phyloP scores from a whole-genome alignment of 202 grass and related monocot genomes.

The Zizania palustris region DNA sequence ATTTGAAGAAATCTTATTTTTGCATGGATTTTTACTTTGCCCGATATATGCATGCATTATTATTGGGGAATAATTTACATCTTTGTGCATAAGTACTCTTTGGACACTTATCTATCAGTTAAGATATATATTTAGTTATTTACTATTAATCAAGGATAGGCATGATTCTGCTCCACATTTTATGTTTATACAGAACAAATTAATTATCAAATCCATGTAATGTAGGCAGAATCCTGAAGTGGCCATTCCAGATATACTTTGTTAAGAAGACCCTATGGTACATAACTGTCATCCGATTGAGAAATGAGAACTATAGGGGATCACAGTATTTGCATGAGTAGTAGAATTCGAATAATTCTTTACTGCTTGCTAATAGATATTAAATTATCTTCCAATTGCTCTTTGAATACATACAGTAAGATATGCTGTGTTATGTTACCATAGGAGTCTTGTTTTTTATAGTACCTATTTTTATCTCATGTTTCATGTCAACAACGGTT shows the following conservation, averaged over 20 bases:
- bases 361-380: neutral
- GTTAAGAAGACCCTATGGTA: neutral
- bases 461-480: slow-evolving; percentile 15
- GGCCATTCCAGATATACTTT: slow-evolving; percentile 1
- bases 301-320: neutral
- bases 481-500: slow-evolving; percentile 31
- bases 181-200: neutral
- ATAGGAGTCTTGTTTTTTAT: slow-evolving; percentile 4
- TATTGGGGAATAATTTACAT: slow-evolving; percentile 9
- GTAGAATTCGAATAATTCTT: neutral
- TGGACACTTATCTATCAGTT: neutral
- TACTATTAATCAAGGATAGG: neutral
- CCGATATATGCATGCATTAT: neutral
- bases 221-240: neutral
- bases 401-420: slow-evolving; percentile 14
- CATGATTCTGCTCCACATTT: slow-evolving; percentile 1
- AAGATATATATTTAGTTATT: neutral
- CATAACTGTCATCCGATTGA: neutral
- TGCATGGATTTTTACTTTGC: slow-evolving; percentile 13
- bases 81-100: slow-evolving; percentile 4
- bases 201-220: neutral
- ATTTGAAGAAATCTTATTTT: slow-evolving; percentile 23
- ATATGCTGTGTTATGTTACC: slow-evolving; percentile 23
- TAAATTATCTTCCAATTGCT: slow-evolving; percentile 6
- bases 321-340: neutral